Conservation (phyloP, 371 early-diverging fungal species). For the Rhizopus arrhizus region DNA sequence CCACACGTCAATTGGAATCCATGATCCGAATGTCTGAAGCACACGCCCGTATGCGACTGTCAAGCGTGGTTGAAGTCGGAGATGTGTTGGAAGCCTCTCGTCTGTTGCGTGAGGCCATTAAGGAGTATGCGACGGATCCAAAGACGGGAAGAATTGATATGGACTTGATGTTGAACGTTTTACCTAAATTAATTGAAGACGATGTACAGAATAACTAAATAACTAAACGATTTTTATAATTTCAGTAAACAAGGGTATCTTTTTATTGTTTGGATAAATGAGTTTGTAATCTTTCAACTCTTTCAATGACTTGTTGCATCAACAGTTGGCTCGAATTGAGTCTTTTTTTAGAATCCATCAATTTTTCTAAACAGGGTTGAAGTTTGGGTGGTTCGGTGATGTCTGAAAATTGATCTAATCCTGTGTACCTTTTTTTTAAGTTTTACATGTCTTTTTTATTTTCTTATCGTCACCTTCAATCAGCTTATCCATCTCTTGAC, state of each 20-base stretch:
- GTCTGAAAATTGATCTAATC: conserved; percentile 51
- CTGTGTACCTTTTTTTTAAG: neutral
- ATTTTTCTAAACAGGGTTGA: conserved; percentile 52
- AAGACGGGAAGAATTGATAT: conserved; percentile 97
- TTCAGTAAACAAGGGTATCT: neutral
- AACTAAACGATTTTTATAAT: neutral
- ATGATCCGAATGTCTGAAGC: conserved; percentile 99
- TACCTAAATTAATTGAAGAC: conserved; percentile 3
- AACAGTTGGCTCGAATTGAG: conserved; percentile 46
- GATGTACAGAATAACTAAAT: conserved; percentile 1
- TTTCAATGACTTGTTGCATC: conserved; percentile 50
- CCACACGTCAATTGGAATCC: conserved; percentile 98
- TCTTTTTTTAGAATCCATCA: conserved; percentile 52
- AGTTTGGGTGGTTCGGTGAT: conserved; percentile 59
- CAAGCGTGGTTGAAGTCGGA: conserved; percentile 64
- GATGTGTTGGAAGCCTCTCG: conserved; percentile 89
- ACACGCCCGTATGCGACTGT: conserved; percentile 93
- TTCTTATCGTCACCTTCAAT: conserved; percentile 11
- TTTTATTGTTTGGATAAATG: conserved; percentile 12
- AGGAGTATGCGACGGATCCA: conserved; percentile 97
- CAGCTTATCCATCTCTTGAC: conserved; percentile 61
- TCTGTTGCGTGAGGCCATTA: conserved; percentile 91
- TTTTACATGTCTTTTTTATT: neutral
- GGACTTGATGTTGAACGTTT: conserved; percentile 78
- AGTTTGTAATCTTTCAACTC: conserved; percentile 51